Evolutionary conservation across 768 basidiomycete genomes (phyloP), one percentile per base, ranked within the genome.

Genomic region (Hortiboletus flavorubellus): DNA sequence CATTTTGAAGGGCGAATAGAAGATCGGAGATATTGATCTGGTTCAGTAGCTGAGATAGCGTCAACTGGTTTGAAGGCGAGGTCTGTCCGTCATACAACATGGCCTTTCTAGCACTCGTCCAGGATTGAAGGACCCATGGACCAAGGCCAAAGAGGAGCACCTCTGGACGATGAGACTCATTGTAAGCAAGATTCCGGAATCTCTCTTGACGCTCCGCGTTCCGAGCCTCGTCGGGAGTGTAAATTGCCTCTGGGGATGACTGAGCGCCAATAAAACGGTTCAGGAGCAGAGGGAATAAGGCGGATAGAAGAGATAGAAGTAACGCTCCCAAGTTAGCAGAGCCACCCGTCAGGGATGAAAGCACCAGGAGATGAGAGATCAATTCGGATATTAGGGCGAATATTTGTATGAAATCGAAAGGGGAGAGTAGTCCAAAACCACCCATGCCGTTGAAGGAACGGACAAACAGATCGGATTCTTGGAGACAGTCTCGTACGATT

Each of bases 391-490:
- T 54, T 49, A 89, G 76, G 40, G 86, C 84, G 59, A 92, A 73
- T 62, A 91, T 75, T 61, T 86, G 85, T 62, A 91, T 77, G 60
- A 90, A 83, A 65, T 92, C 90, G 53, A 91, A 78, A 8, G 90
- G 91, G 3, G 88, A 90, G 61, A 91, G 76, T 31, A 91, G 78
- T 15, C 90, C 90, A 66, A 92, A 90, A 11, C 86, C 81, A 37
- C 85, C 81, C 62, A 76, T 74, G 41, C 87, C 87, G 62, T 78
- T 81, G 70, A 92, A 91, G 11, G 91, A 92, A 55, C 87, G 81
- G 41, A 87, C 86, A 65, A 93, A 93, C 34, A 89, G 78, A 66
- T 93, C 91, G 38, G 91, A 89, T 72, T 93, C 90, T 56, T 89
- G 86, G n/a, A 93, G 76, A 41, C 92, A 80, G 66, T 91, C 89